phyloP scores from a whole-genome alignment of 441 rosid genomes.

The Euphorbia corollata region DNA sequence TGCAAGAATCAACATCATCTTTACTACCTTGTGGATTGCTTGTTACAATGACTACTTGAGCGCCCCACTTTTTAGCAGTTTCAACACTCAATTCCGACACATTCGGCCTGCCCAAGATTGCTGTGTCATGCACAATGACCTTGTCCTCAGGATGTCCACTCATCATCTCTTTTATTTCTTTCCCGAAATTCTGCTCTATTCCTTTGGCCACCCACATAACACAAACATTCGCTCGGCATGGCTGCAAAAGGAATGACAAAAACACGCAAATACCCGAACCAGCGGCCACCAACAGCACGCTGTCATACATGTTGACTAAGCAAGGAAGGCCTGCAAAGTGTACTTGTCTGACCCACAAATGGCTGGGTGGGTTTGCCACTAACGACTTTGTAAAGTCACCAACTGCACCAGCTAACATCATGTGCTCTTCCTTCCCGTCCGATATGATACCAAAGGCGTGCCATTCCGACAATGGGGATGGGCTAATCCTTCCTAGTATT shows the following conservation, averaged over 20 bases:
- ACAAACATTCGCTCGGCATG: slow-evolving; percentile 42
- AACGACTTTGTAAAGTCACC: slow-evolving; percentile 71
- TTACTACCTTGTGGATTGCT: slow-evolving; percentile 84
- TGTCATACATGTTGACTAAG: slow-evolving; percentile 51
- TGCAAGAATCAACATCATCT: slow-evolving; percentile 57
- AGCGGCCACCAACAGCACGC: slow-evolving; percentile 64
- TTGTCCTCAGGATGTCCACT: slow-evolving; percentile 41
- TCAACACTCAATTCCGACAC: slow-evolving; percentile 60
- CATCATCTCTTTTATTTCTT: slow-evolving; percentile 52
- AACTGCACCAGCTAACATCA: slow-evolving; percentile 84
- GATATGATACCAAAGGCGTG: slow-evolving; percentile 84
- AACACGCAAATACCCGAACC: slow-evolving; percentile 77
- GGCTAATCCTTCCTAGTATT: slow-evolving; percentile 67
- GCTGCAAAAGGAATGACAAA: slow-evolving; percentile 60
- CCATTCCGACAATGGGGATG: slow-evolving; percentile 77
- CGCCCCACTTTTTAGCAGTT: slow-evolving; percentile 51
- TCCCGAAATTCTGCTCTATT: slow-evolving; percentile 57
- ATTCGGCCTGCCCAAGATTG: slow-evolving; percentile 52
- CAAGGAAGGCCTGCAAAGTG: slow-evolving; percentile 72
- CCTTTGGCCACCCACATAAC: slow-evolving; percentile 73
- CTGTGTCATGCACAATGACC: slow-evolving; percentile 61
- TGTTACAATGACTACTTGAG: slow-evolving; percentile 67
- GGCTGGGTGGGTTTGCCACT: slow-evolving; percentile 51
- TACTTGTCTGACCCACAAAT: slow-evolving; percentile 64
- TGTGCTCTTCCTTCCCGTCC: slow-evolving; percentile 51